Evolutionary conservation across 352 stramenopile genomes (phyloP).

Genomic region (Phytopythium helicoides): DNA sequence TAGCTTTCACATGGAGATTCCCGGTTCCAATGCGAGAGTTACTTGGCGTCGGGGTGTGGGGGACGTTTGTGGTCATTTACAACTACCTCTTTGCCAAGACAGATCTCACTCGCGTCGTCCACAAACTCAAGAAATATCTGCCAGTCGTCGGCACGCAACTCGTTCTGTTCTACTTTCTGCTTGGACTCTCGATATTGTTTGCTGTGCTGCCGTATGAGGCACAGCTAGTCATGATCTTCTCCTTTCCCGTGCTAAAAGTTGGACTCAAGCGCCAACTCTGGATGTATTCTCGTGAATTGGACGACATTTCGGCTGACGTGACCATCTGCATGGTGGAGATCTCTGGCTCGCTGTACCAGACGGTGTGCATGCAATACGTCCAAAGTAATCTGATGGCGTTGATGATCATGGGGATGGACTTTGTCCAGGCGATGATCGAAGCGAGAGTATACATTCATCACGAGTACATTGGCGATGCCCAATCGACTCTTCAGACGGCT

Average conservation of each 20-base stretch:
- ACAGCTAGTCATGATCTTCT: constrained; percentile 12
- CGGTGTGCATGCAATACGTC: constrained; percentile 22
- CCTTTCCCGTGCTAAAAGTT: constrained; percentile 15
- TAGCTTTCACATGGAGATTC: constrained; percentile 10
- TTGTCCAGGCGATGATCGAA: constrained; percentile 9
- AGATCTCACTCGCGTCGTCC: constrained; percentile 3
- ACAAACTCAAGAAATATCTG: constrained; percentile 8
- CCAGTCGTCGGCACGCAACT: constrained; percentile 13
- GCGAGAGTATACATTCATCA: constrained; percentile 8
- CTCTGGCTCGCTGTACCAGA: constrained; percentile 25
- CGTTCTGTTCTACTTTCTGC: constrained; percentile 16
- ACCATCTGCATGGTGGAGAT: constrained; percentile 27
- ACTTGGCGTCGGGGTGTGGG: constrained; percentile 7
- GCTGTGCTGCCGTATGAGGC: constrained; percentile 1
- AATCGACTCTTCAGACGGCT: constrained; percentile 8
- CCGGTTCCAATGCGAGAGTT: constrained; percentile 14
- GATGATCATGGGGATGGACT: constrained; percentile 12
- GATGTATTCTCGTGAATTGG: constrained; percentile 13
- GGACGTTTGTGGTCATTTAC: constrained; percentile 5
- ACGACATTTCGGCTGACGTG: constrained; percentile 22
- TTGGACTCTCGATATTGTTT: constrained; percentile 13
- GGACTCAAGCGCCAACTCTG: constrained; percentile 18
- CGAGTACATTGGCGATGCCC: constrained; percentile 7
- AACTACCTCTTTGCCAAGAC: constrained; percentile 10
- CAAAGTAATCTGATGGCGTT: constrained; percentile 7